phyloP scores from a whole-genome alignment of 768 basidiomycete species.

The Auricularia sp. region DNA sequence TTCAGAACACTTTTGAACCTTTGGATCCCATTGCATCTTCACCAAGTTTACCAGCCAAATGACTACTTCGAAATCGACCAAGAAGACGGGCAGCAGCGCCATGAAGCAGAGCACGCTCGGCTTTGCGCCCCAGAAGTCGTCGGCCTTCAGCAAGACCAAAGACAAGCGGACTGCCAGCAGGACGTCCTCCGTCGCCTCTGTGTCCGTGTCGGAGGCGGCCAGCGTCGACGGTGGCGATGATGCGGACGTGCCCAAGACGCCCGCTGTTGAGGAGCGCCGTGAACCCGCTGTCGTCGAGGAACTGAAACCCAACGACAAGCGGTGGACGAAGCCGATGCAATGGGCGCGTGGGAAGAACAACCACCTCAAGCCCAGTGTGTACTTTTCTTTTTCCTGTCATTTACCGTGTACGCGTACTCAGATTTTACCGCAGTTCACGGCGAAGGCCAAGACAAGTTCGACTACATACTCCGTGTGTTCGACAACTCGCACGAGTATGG shows the following conservation, averaged over 20 bases:
- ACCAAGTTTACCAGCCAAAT: not conserved
- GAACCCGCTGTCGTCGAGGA: not conserved
- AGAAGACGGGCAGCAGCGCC: not conserved
- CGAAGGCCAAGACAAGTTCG: constrained; percentile 47
- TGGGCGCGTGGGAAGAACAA: constrained; percentile 43
- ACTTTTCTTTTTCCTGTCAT: not conserved
- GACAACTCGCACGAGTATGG: constrained; percentile 75
- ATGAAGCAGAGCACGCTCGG: not conserved
- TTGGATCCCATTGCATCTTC: not conserved
- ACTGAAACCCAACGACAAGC: not conserved
- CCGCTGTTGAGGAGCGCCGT: not conserved
- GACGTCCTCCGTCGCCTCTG: not conserved
- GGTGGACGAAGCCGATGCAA: not conserved
- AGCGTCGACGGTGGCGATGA: not conserved
- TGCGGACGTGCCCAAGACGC: not conserved
- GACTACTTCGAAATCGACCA: not conserved
- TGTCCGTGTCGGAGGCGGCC: not conserved
- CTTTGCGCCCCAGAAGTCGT: not conserved
- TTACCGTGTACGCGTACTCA: not conserved
- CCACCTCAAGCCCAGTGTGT: constrained; percentile 48
- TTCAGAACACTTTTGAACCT: not conserved
- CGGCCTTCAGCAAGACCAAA: not conserved
- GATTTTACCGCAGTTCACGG: constrained; percentile 44
- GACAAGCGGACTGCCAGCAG: not conserved
- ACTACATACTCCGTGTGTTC: constrained; percentile 69